Evolutionary conservation across 2,329 filamentous ascomycete species (phyloP), one percentile per base, ranked within the genome.

Genomic region (Xylariales sp.): DNA sequence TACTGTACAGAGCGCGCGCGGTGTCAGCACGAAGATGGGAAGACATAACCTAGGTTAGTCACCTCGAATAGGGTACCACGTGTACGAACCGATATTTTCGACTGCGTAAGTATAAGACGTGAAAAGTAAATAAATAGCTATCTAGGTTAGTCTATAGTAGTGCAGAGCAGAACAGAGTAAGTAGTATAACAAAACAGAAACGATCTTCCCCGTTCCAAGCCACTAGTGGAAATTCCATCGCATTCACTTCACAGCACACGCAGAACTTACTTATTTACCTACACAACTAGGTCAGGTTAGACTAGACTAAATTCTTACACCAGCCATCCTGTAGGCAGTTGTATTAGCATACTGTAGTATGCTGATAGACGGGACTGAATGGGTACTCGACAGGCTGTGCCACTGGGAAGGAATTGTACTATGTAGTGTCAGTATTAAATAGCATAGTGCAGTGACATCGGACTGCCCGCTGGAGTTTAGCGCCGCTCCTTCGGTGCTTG

Each of bases 401-500:
- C 53, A 39, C 53, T 39, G 39, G 36, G 39, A 52, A 57, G 50
- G 43, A 48, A 14, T 32, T 59, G 48, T n/a, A n/a, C n/a, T n/a
- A n/a, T n/a, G n/a, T 28, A 23, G 6, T 9, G n/a, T 34, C 9
- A 32, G 6, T 5, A 9, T 5, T 32, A 23, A 18, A 14, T 16
- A 48, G 45, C 5, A 16, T 9, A 30, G n/a, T 23, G 36, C 48
- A 39, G 34, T 30, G 46, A 45, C 18, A 34, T 53, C 10, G 39
- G 34, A 23, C 59, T 59, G 43, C 61, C 55, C 34, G 36, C 50
- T 61, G 28, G 45, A 39, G 56, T 34, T 41, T 65, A 68, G 65
- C 36, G 56, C 32, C 23, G 6, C 55, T 67, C 55, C 54, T 64
- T 50, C 53, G 45, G 65, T 6, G 39, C 32, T 56, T 39, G 8